A percentile compares a stretch with the other conserved stretches of the same genome.
Conservation (phyloP, 2,329 filamentous ascomycete species). For the Penicillium hordei region DNA sequence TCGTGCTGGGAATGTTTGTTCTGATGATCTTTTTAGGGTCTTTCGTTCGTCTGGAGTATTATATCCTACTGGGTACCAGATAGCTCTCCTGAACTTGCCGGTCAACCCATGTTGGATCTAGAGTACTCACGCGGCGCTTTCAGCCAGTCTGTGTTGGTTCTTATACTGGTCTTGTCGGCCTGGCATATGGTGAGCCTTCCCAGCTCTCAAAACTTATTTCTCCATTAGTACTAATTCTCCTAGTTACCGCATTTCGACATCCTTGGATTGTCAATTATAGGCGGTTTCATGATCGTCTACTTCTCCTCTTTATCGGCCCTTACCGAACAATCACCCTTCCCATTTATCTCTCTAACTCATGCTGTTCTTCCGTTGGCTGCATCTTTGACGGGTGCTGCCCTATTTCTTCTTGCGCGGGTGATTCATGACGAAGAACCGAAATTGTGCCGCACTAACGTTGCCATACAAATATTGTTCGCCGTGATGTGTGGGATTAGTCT, state of each 20-base stretch:
- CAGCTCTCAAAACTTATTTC: background rate
- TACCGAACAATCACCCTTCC: constrained; percentile 34
- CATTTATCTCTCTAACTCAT: constrained; percentile 29
- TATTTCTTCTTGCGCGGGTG: constrained; percentile 31
- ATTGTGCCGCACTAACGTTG: constrained; percentile 28
- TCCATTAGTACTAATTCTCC: constrained; percentile 11
- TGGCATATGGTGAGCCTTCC: constrained; percentile 41
- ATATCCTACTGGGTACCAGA: constrained; percentile 37
- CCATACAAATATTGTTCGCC: constrained; percentile 40
- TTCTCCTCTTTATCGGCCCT: constrained; percentile 34
- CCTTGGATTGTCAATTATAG: constrained; percentile 41
- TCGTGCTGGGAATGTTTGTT: background rate
- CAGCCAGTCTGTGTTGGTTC: constrained; percentile 37
- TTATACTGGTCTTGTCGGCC: constrained; percentile 36
- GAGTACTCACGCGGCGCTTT: constrained; percentile 42
- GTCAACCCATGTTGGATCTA: constrained; percentile 41
- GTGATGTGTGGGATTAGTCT: constrained; percentile 46
- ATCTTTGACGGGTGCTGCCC: constrained; percentile 30
- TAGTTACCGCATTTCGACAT: constrained; percentile 45
- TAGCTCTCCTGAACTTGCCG: constrained; percentile 38
- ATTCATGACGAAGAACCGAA: constrained; percentile 33
- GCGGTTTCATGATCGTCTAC: constrained; percentile 37
- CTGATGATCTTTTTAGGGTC: constrained; percentile 28
- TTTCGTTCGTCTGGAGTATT: constrained; percentile 38
- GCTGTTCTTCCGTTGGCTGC: constrained; percentile 34